Conservation (phyloP, 106 monocot species). For the Acorus gramineus region DNA sequence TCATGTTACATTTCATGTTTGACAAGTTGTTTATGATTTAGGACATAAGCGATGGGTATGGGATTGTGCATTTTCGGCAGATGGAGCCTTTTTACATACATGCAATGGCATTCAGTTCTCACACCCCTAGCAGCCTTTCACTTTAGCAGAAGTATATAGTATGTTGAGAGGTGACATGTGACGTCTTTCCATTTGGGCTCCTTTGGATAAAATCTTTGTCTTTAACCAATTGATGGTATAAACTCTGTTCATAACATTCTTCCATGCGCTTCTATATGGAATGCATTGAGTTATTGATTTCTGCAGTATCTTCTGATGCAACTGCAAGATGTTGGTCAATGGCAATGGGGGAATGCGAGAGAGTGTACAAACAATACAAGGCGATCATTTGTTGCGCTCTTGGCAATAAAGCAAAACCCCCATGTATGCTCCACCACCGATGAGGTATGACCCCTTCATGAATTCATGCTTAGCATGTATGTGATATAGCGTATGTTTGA, state of each 20-base stretch:
- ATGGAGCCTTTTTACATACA: conserved; percentile 94
- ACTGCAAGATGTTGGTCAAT: conserved; percentile 82
- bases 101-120: conserved; percentile 16
- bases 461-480: too few species aligned
- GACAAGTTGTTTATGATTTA: conserved; percentile 4
- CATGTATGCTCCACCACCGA: not conserved
- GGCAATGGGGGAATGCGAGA: conserved; percentile 68
- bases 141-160: too few species aligned
- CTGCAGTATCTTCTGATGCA: conserved; percentile 82
- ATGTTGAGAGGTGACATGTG: too few species aligned
- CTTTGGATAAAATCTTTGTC: too few species aligned
- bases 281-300: not conserved
- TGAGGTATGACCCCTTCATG: too few species aligned
- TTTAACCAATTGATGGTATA: too few species aligned
- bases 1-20: not conserved
- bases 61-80: conserved; percentile 95
- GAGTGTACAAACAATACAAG: conserved; percentile 81
- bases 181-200: too few species aligned
- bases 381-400: conserved; percentile 82
- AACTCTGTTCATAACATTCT: not conserved
- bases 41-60: conserved; percentile 97
- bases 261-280: not conserved
- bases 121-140: too few species aligned
- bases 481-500: too few species aligned
- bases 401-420: conserved; percentile 75